Evolutionary conservation across 75 land plant species (phyloP).

Genomic region (Isoetes taiwanensis): DNA sequence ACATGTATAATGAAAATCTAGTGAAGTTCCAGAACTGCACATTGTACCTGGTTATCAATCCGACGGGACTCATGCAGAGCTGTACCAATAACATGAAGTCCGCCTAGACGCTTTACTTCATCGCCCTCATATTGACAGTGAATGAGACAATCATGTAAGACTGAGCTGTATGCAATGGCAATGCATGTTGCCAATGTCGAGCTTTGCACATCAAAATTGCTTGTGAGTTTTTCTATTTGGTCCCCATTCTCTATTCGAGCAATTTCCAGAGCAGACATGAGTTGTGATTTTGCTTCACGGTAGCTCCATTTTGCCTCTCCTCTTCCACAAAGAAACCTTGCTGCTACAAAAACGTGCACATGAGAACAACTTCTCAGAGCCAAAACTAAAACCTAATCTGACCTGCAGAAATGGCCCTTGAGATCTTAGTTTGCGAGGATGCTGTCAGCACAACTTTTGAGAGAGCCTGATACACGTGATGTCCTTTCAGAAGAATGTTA

Average conservation of each 20-base stretch:
- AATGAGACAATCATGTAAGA: slow-evolving; percentile 62
- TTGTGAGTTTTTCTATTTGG: slow-evolving; percentile 33
- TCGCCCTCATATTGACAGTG: slow-evolving; percentile 69
- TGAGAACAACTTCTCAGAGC: background rate
- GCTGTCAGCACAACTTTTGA: slow-evolving; percentile 21
- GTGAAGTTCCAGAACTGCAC: background rate
- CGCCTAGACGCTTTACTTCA: slow-evolving; percentile 86
- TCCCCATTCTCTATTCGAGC: slow-evolving; percentile 33
- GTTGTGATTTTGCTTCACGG: slow-evolving; percentile 45
- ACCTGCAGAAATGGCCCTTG: slow-evolving; percentile 60
- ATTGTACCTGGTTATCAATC: slow-evolving; percentile 83
- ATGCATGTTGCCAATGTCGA: slow-evolving; percentile 54
- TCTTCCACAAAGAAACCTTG: slow-evolving; percentile 46
- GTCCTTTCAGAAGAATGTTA: slow-evolving; percentile 6
- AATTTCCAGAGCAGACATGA: slow-evolving; percentile 54
- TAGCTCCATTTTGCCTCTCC: slow-evolving; percentile 53
- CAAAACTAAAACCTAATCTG: no score
- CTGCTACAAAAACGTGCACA: slow-evolving; percentile 21
- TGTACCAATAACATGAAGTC: slow-evolving; percentile 98
- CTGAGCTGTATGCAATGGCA: slow-evolving; percentile 68
- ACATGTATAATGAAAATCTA: background rate
- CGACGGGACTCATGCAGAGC: slow-evolving; percentile 95
- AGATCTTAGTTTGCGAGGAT: slow-evolving; percentile 36
- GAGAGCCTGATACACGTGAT: slow-evolving; percentile 12
- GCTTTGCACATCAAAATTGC: slow-evolving; percentile 29